These are phyloP conservation scores for Diatrype stigma DNA, from an alignment of 2,329 filamentous ascomycete species.

Conservation along the genomic window DNA sequence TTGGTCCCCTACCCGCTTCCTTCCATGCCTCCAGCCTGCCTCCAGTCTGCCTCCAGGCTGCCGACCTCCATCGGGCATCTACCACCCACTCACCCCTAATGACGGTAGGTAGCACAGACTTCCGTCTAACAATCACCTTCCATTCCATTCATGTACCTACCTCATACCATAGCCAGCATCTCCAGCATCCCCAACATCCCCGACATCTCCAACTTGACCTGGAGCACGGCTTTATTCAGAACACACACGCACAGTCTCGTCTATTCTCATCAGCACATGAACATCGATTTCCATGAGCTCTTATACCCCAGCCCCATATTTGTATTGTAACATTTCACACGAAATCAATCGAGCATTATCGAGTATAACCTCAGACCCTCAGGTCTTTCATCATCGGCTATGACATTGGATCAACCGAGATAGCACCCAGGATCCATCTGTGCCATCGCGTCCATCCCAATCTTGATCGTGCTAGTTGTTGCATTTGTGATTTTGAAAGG, in stretches of 20 bases:
- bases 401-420: slow-evolving; percentile 11
- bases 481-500: slow-evolving; percentile 23
- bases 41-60: too few relatives aligned
- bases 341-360: background rate
- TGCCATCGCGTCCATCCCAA: slow-evolving; percentile 25
- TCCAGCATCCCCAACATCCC: too few relatives aligned
- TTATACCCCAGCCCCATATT: background rate
- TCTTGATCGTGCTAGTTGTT: slow-evolving; percentile 33
- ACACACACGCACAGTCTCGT: background rate
- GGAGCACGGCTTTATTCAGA: background rate
- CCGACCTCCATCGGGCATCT: too few relatives aligned
- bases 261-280: background rate
- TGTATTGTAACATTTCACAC: background rate
- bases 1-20: background rate
- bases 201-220: background rate
- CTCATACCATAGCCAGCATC: too few relatives aligned
- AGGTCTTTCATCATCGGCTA: slow-evolving; percentile 12
- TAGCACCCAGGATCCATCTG: slow-evolving; percentile 19
- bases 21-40: slow-evolving; percentile 4
- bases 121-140: too few relatives aligned
- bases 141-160: too few relatives aligned
- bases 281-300: background rate
- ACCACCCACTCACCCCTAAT: too few relatives aligned
- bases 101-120: too few relatives aligned
- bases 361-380: background rate